Conservation (phyloP, 495 filamentous ascomycete species). For the Xylaria cubensis region DNA sequence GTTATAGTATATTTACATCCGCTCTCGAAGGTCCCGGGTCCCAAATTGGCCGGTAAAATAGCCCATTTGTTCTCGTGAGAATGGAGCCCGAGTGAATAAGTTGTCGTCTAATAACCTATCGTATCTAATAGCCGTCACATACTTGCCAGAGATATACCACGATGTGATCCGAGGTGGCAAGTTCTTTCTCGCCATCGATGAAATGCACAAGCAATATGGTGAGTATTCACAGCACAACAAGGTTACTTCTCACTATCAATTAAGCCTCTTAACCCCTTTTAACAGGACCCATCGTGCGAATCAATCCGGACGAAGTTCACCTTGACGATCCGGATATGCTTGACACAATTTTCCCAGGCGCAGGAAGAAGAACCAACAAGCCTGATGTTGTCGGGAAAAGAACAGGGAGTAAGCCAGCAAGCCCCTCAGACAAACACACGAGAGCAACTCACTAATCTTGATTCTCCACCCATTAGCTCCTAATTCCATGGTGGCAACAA, state of each 20-base stretch:
- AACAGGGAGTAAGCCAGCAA: slow-evolving; percentile 1
- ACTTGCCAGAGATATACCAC: slow-evolving; percentile 54
- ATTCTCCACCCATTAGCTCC: neutral
- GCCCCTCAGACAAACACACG: neutral
- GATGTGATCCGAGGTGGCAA: slow-evolving; percentile 39
- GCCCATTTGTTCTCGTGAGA: neutral
- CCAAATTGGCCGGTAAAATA: slow-evolving; percentile 19
- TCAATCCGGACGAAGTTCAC: neutral
- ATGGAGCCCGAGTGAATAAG: no score
- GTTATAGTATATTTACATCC: neutral
- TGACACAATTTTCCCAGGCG: neutral
- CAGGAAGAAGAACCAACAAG: neutral
- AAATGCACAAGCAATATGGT: slow-evolving; percentile 38
- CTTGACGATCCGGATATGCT: neutral
- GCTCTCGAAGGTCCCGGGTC: neutral
- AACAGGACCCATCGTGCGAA: slow-evolving; percentile 2
- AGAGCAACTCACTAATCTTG: neutral
- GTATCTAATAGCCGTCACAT: slow-evolving; percentile 40
- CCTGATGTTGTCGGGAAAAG: neutral
- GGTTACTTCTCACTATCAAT: no score
- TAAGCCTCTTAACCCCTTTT: slow-evolving; percentile 33
- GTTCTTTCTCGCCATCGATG: slow-evolving; percentile 32
- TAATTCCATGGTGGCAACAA: neutral
- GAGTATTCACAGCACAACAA: neutral
- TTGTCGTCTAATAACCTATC: neutral